Base-by-base conservation (phyloP, 305 asterid species). In the Galium porrigens region DNA sequence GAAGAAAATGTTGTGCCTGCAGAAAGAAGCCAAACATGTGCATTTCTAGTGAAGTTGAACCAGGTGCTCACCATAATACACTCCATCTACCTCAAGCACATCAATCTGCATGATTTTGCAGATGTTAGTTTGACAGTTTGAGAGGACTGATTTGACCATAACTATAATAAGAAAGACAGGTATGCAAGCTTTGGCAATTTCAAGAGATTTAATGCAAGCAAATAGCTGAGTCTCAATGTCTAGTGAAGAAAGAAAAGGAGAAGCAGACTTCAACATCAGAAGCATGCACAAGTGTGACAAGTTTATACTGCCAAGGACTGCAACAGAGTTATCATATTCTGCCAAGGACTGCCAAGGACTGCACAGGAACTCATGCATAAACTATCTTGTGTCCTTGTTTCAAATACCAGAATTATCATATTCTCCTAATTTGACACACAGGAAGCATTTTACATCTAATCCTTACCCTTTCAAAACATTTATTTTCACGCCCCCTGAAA, bases 81-180 rank as follows among this genome's bases (percentile, higher is more conserved):
- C 81, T 1, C 96, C 96, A 60, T 90, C 97, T 66, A 90, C 97
- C 75, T 88, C 94, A 67, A 90, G 83, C 79, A 90, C 97, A 72
- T 90, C 97, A 78, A 90, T 90, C 97, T 88, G 84, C 94, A 84
- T 14, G 33, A 32, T 53, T 61, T 41, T 14, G 18, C 20, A 46
- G 3, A 56, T 17, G 39, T 63, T 30, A 12, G 46, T 7, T 42
- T 12, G 25, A 42, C 6, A 41, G 44, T 46, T 65, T 11, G 33
- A 73, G 22, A 63, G 27, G 42, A 49, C 36, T 7, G 46, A 0
- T n/a, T 46, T n/a, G 33, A 48, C 51, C 58, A 48, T 9, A 22
- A 62, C 55, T 22, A 42, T 8, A 22, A 42, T 27, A 59, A 15
- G 6, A 17, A 37, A 29, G 17, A 62, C 30, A 62, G 46, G 3